A percentile compares a stretch with the other conserved stretches of the same genome.
Conservation (phyloP, 2,329 filamentous ascomycete genomes). For the Aspergillus sp. region DNA sequence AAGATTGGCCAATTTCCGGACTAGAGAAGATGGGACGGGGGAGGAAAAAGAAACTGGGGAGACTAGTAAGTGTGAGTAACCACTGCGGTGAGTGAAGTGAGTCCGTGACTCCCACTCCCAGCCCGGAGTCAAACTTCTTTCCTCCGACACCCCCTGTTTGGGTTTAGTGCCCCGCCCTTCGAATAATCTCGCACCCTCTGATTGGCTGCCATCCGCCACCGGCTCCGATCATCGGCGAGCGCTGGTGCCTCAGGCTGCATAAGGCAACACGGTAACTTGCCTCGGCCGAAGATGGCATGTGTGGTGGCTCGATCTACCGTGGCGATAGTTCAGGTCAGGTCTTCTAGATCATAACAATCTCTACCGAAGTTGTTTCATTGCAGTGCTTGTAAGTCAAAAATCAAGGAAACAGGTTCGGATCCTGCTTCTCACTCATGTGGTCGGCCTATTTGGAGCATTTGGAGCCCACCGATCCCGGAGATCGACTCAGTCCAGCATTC, state of each 20-base stretch:
- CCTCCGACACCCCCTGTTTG: constrained; percentile 2
- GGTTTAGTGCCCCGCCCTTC: constrained; percentile 18
- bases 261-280: no score
- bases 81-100: constrained; percentile 26
- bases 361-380: no score
- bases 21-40: not conserved
- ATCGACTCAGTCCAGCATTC: not conserved
- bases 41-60: constrained; percentile 16
- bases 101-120: not conserved
- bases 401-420: not conserved
- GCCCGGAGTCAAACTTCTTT: not conserved
- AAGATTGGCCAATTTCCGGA: not conserved
- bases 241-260: not conserved
- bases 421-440: not conserved
- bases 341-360: not conserved
- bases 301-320: not conserved
- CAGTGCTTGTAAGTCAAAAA: no score
- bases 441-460: not conserved
- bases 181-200: constrained; percentile 22
- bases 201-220: constrained; percentile 24
- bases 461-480: not conserved
- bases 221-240: constrained; percentile 31
- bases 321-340: not conserved
- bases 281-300: no score
- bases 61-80: constrained; percentile 16